Percentiles rank a stretch among this genome's conserved stretches.
These are phyloP conservation scores for Orbilia quercus DNA, from an alignment of 2,329 filamentous ascomycete species.

Conservation along the genomic window DNA sequence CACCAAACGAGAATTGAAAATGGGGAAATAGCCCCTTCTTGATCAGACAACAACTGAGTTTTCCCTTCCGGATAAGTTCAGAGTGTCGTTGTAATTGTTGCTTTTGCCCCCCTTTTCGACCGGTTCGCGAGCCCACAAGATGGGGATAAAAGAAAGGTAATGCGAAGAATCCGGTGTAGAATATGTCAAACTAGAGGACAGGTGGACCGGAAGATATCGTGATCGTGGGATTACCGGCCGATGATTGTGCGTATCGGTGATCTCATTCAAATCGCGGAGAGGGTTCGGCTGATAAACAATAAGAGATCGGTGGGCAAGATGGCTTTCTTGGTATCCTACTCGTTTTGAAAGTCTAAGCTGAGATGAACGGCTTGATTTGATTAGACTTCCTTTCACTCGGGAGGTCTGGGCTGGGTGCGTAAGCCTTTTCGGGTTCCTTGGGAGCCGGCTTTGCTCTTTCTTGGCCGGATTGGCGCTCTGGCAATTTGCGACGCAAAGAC, in stretches of 20 bases:
- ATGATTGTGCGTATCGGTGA: conserved; percentile 12
- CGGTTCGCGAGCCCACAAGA: conserved; percentile 22
- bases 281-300: conserved; percentile 36
- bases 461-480: conserved; percentile 48
- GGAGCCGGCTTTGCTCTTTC: conserved; percentile 53
- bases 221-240: conserved; percentile 17
- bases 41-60: conserved; percentile 22
- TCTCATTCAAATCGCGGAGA: conserved; percentile 22
- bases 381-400: conserved; percentile 34
- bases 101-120: conserved; percentile 43
- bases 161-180: background rate
- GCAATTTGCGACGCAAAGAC: conserved; percentile 21
- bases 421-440: conserved; percentile 56
- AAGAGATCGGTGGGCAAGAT: conserved; percentile 29
- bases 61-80: conserved; percentile 54
- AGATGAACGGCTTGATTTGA: conserved; percentile 37
- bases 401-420: conserved; percentile 53
- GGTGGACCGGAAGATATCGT: background rate
- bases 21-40: background rate
- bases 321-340: conserved; percentile 40
- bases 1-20: background rate
- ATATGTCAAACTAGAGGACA: conserved; percentile 17
- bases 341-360: conserved; percentile 30
- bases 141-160: background rate
- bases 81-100: conserved; percentile 28